phyloP scores from a whole-genome alignment of 108 stramenopile species.

The Cyclotella cryptica region DNA sequence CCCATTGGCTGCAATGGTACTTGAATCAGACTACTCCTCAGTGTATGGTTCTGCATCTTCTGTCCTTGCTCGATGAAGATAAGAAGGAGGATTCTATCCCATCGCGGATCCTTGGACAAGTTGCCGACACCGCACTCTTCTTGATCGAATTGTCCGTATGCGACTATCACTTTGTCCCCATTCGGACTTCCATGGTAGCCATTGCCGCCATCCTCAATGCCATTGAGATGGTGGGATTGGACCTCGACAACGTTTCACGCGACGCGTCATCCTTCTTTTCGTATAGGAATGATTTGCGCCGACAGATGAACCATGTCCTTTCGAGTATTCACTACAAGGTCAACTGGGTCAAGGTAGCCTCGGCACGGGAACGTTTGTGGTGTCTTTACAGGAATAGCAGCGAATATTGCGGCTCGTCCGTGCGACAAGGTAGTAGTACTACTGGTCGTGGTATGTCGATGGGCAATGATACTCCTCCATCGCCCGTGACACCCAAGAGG shows the following conservation, averaged over 20 bases:
- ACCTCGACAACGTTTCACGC: constrained; percentile 3
- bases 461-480: too few relatives aligned
- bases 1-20: constrained; percentile 71
- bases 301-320: constrained; percentile 24
- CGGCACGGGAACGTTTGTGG: constrained; percentile 41
- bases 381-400: constrained; percentile 16
- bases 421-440: too few relatives aligned
- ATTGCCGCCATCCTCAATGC: constrained; percentile 72
- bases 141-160: constrained; percentile 74
- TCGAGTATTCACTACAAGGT: constrained; percentile 31
- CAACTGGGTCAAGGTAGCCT: constrained; percentile 39
- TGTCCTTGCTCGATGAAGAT: constrained; percentile 26
- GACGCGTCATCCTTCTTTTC: neutral
- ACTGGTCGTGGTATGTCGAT: too few relatives aligned
- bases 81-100: neutral
- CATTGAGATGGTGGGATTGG: constrained; percentile 34
- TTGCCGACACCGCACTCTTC: constrained; percentile 53
- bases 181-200: constrained; percentile 52
- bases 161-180: constrained; percentile 70
- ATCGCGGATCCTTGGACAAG: constrained; percentile 11
- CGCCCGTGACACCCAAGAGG: constrained; percentile 1
- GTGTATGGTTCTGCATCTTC: constrained; percentile 36
- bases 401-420: neutral
- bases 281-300: constrained; percentile 19
- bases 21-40: constrained; percentile 75